Evolutionary conservation across 2,329 filamentous ascomycete species (phyloP).

Genomic region (Blastomyces silverae): DNA sequence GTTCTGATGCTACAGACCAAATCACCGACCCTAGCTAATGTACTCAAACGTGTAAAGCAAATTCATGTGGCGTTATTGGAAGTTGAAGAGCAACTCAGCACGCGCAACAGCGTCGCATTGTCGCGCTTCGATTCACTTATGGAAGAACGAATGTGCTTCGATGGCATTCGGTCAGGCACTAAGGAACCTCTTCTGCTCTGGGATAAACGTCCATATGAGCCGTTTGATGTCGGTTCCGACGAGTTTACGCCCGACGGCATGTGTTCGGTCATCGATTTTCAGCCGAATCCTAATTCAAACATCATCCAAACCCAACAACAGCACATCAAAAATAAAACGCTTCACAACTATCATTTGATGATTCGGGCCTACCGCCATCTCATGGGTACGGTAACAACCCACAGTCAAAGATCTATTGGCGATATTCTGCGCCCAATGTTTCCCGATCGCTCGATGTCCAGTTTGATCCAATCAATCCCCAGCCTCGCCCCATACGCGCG

Average conservation of each 20-base stretch:
- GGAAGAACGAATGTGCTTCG: conserved; percentile 11
- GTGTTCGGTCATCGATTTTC: conserved; percentile 33
- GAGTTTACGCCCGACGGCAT: conserved; percentile 61
- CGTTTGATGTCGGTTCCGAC: conserved; percentile 49
- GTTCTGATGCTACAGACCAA: conserved; percentile 4
- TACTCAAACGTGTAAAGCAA: not conserved
- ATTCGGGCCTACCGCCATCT: conserved; percentile 25
- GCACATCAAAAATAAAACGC: conserved; percentile 19
- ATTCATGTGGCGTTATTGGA: not conserved
- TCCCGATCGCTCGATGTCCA: conserved; percentile 27
- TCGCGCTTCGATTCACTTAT: not conserved
- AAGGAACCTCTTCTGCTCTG: conserved; percentile 53
- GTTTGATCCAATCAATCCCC: conserved; percentile 32
- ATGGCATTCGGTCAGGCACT: not conserved
- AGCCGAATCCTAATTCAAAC: conserved; percentile 27
- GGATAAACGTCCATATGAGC: conserved; percentile 66
- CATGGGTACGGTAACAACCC: conserved; percentile 24
- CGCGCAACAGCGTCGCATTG: conserved; percentile 1
- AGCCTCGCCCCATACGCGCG: conserved; percentile 29
- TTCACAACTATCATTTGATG: conserved; percentile 25
- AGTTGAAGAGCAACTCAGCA: not conserved
- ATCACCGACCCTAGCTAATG: not conserved
- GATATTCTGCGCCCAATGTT: conserved; percentile 29
- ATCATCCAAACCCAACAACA: conserved; percentile 22
- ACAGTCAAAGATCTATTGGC: conserved; percentile 22